phyloP scores from a whole-genome alignment of 352 stramenopile genomes.

The Peronospora tabacina region DNA sequence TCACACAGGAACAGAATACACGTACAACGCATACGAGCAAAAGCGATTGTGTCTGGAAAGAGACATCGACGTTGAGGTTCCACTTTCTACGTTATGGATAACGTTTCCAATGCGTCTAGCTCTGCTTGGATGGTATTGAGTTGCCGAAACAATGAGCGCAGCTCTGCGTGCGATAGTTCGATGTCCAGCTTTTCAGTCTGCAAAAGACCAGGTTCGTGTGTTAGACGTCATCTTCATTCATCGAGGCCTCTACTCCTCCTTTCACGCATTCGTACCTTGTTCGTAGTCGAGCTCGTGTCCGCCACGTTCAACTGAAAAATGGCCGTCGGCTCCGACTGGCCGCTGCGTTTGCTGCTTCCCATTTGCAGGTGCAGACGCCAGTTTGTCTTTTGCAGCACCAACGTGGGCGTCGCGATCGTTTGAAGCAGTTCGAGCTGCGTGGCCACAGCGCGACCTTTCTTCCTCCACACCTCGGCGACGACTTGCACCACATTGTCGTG shows the following conservation, averaged over 20 bases:
- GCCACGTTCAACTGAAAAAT: conserved; percentile 48
- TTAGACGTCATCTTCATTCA: neutral
- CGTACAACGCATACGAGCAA: neutral
- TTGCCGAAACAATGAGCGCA: conserved; percentile 47
- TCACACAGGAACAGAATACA: neutral
- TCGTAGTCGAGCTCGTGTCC: conserved; percentile 6
- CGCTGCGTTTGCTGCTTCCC: conserved; percentile 32
- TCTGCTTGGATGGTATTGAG: conserved; percentile 53
- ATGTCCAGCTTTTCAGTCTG: conserved; percentile 47
- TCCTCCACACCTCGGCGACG: conserved; percentile 53
- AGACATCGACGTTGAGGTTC: neutral
- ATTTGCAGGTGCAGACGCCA: conserved; percentile 57
- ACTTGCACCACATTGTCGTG: conserved; percentile 21
- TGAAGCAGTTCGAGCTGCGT: conserved; percentile 10
- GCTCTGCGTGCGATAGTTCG: conserved; percentile 49
- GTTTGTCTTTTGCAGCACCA: conserved; percentile 31
- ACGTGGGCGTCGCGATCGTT: conserved; percentile 8
- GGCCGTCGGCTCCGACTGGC: conserved; percentile 35
- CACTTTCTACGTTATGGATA: conserved; percentile 14
- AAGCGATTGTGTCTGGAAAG: neutral
- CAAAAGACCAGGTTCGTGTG: neutral
- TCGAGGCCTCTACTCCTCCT: neutral
- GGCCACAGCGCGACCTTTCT: conserved; percentile 32
- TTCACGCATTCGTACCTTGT: conserved; percentile 8
- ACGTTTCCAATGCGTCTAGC: conserved; percentile 25